Evolutionary conservation across 164 flowering plant species (phyloP), one percentile per base, ranked within the genome.

Genomic region (Vitis riparia): DNA sequence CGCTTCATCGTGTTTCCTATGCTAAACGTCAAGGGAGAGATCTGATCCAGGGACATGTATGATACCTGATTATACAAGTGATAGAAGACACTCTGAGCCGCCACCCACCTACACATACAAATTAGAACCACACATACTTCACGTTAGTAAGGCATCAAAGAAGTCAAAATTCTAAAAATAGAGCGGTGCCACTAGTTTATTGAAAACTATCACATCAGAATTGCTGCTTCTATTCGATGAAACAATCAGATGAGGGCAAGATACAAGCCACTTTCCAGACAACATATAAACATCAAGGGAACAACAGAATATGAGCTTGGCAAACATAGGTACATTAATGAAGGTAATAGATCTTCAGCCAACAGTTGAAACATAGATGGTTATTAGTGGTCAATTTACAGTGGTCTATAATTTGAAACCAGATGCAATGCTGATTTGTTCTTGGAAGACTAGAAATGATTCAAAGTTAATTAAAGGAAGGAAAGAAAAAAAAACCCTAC

Each of bases 11-110:
- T 83, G 77, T 83, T 83, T 32, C 86, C 86, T 3, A 83, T 50
- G 75, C 86, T 83, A 44, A 83, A 83, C 23, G 86, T 83, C 66
- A 83, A 69, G 16, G 86, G 86, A 65, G 86, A 81, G 16, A 83
- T 83, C 63, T 81, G 81, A 68, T 83, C 84, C 5, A 83, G 71
- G 0, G 86, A 83, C 86, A 83, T 83, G 71, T 83, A 83, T 55
- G 86, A 83, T n/a, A 83, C 86, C 30, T 83, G 86, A 47, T 83
- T 83, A 44, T 83, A 83, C 55, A 83, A 63, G 75, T 83, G 87
- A 67, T 83, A 83, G 81, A 83, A 83, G 47, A 83, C 55, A 63
- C 87, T 83, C 62, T 83, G 87, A 1, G 84, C 84, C 5, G 71
- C 85, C 59, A 83, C 81, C 87, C 87, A 83, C 87, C 87, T 83